A percentile compares a stretch with the other conserved stretches of the same genome.
These are phyloP conservation scores for Boechera retrofracta DNA, from an alignment of 345 rosid genomes.

Conservation along the genomic window DNA sequence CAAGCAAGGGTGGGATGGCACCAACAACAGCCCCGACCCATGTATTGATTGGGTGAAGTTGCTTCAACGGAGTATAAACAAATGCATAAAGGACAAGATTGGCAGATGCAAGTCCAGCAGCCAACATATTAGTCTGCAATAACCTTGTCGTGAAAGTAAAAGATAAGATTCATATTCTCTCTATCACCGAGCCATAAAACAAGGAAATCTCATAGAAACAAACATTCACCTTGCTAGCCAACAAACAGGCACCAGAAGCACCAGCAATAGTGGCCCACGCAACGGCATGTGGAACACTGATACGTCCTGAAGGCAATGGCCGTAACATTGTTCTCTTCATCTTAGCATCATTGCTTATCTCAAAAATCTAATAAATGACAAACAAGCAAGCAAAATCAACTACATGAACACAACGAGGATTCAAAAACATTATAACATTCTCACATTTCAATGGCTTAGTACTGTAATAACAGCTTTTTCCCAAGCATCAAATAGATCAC, in stretches of 20 bases:
- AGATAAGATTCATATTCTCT: slow-evolving; percentile 44
- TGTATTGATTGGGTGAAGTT: slow-evolving; percentile 93
- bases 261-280: slow-evolving; percentile 83
- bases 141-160: slow-evolving; percentile 61
- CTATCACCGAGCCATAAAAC: neutral
- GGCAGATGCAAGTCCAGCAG: slow-evolving; percentile 87
- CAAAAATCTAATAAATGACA: slow-evolving; percentile 60
- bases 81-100: slow-evolving; percentile 78
- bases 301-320: slow-evolving; percentile 91
- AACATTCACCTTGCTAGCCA: slow-evolving; percentile 76
- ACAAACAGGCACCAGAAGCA: slow-evolving; percentile 71
- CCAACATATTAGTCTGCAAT: slow-evolving; percentile 93
- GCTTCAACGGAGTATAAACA: slow-evolving; percentile 89
- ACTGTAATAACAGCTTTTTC: neutral
- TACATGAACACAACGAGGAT: neutral
- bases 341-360: slow-evolving; percentile 84
- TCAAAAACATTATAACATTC: neutral
- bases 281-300: slow-evolving; percentile 70
- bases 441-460: neutral
- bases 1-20: slow-evolving; percentile 96
- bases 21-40: slow-evolving; percentile 99
- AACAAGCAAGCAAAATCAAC: neutral
- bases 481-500: neutral
- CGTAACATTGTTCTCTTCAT: slow-evolving; percentile 89
- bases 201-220: slow-evolving; percentile 14